Base-by-base conservation (phyloP, 164 flowering plant species). In the Dillenia suffruticosa region DNA sequence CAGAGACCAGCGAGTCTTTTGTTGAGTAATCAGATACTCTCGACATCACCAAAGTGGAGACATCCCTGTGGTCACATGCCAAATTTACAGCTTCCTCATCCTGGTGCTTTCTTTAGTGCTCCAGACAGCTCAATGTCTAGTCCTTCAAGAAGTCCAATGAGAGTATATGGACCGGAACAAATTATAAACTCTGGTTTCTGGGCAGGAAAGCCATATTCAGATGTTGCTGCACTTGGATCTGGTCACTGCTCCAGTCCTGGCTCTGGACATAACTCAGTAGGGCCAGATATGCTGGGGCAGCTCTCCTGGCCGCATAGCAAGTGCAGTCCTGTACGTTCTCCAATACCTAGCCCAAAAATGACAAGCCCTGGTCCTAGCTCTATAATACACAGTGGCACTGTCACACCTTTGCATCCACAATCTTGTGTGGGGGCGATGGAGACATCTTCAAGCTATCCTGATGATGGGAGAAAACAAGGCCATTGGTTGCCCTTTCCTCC, bases 91-190 rank as follows among this genome's bases (percentile, higher is more conserved):
- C 78, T 87, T 61, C 89, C 90, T 63, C 63, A 16, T 19, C 73
- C 72, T 59, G 84, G 84, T 68, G 81, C 86, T 61, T 76, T 88
- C 46, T 80, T 61, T 59, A 90, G 88, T 82, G 94, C 90, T 70
- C 96, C 92, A 46, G 96, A 90, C 68, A 93, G 98, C 75, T 88
- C 96, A 19, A 77, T 87, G 87, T 90, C 96, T 51, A 93, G 97
- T 76, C 98, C 97, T 59, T 86, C 97, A 44, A 86, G 88, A 74
- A 94, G 98, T 71, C 96, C 97, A 43, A 74, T 87, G 75, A 81
- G 86, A 74, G 80, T 72, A 9, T 74, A 72, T 72, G 77, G 85
- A 62, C 45, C 73, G 19, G 97, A 91, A 53, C 95, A 81, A 70
- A 70, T 73, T 57, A 49, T 76, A 11, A 84, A 71, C 68, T 63